These are phyloP conservation scores for Pleurotus eryngii DNA, from an alignment of 768 basidiomycete species.

Conservation along the genomic window DNA sequence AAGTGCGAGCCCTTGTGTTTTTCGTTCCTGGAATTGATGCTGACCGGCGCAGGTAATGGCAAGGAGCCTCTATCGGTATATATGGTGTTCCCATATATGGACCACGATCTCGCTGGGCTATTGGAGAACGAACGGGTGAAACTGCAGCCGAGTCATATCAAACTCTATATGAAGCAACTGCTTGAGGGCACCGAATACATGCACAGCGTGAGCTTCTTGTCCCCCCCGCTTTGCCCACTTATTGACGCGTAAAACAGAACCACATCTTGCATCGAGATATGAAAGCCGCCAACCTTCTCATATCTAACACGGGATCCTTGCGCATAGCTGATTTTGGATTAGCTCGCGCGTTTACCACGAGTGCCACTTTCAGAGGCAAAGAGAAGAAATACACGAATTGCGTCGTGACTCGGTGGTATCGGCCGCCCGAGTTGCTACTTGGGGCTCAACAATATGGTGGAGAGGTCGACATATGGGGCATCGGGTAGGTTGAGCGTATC, in stretches of 20 bases:
- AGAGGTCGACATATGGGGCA: conserved; percentile 96
- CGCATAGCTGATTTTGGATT: conserved; percentile 96
- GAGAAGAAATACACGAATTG: conserved; percentile 90
- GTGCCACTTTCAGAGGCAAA: conserved; percentile 39
- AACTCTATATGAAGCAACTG: conserved; percentile 93
- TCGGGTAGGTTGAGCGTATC: conserved; percentile 59
- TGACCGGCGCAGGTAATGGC: conserved; percentile 45
- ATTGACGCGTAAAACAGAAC: conserved; percentile 52
- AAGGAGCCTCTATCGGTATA: conserved; percentile 82
- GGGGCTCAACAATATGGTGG: conserved; percentile 89
- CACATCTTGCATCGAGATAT: conserved; percentile 97
- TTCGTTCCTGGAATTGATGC: background rate
- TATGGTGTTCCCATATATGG: conserved; percentile 99
- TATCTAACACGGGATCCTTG: conserved; percentile 79
- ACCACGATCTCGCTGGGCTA: conserved; percentile 94
- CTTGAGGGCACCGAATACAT: conserved; percentile 96
- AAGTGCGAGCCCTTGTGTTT: conserved; percentile 39
- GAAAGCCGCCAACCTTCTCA: conserved; percentile 97
- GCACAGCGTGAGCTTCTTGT: conserved; percentile 68
- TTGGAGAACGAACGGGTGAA: conserved; percentile 90
- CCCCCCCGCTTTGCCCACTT: conserved; percentile 6
- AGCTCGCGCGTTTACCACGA: conserved; percentile 74
- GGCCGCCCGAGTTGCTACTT: conserved; percentile 88
- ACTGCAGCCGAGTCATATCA: conserved; percentile 81
- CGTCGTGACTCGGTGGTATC: conserved; percentile 93